Evolutionary conservation across 2,329 filamentous ascomycete species (phyloP).

Genomic region (Arachnopeziza araneosa): DNA sequence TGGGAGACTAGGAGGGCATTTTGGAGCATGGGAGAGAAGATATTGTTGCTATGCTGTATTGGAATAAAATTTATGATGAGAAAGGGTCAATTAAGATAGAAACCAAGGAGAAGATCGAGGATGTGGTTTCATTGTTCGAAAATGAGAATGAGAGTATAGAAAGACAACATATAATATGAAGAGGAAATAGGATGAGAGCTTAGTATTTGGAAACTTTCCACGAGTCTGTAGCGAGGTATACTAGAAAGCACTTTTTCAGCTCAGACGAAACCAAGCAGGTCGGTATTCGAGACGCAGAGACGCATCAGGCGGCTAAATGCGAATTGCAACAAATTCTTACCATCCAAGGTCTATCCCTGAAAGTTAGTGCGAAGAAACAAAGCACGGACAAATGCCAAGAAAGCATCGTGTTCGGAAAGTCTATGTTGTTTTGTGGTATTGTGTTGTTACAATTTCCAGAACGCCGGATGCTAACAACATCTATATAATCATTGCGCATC

Average conservation of each 20-base stretch:
- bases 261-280: neutral
- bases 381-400: neutral
- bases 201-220: too few species aligned
- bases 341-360: neutral
- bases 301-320: neutral
- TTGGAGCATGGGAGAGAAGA: too few species aligned
- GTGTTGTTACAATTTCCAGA: neutral
- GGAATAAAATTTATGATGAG: too few species aligned
- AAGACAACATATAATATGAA: too few species aligned
- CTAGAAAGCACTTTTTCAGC: neutral
- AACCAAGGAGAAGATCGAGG: too few species aligned
- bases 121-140: too few species aligned
- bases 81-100: too few species aligned
- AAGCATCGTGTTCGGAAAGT: neutral
- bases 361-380: neutral
- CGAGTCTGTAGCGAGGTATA: neutral
- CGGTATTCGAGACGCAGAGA: neutral
- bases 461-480: neutral
- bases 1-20: too few species aligned
- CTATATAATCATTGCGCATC: neutral
- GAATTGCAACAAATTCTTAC: neutral
- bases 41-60: too few species aligned
- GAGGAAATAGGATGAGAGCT: too few species aligned
- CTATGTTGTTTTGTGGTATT: neutral
- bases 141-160: too few species aligned